Evolutionary conservation across 2,329 filamentous ascomycete genomes (phyloP).

Genomic region (Exophiala calicioides): DNA sequence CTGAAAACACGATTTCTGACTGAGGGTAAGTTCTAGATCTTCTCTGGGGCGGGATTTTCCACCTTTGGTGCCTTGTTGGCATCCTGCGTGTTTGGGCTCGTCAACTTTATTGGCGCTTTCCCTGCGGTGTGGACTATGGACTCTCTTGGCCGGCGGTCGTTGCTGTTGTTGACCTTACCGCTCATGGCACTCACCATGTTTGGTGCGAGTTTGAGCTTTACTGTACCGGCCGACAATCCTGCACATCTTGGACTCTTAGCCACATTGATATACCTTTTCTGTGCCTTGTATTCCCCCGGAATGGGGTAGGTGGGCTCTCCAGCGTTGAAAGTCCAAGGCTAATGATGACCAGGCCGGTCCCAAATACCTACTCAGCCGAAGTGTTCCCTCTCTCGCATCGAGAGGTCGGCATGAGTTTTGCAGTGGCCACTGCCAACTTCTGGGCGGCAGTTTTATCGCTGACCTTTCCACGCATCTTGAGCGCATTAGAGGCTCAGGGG

Average conservation of each 20-base stretch:
- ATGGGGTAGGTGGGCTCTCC: conserved; percentile 51
- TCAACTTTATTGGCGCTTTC: conserved; percentile 67
- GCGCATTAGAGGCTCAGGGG: conserved; percentile 38
- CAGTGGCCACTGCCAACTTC: conserved; percentile 43
- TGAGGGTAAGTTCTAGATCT: conserved; percentile 45
- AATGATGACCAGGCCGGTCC: conserved; percentile 35
- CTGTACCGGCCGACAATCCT: conserved; percentile 35
- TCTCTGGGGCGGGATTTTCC: conserved; percentile 51
- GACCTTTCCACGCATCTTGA: conserved; percentile 42
- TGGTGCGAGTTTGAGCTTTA: conserved; percentile 44
- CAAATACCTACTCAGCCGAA: conserved; percentile 57
- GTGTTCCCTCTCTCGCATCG: conserved; percentile 58
- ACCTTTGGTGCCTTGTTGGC: conserved; percentile 52
- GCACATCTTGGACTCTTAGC: conserved; percentile 32
- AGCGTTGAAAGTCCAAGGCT: background rate
- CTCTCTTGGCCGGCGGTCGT: conserved; percentile 58
- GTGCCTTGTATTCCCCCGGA: conserved; percentile 44
- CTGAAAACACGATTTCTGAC: background rate
- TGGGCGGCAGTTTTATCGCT: conserved; percentile 44
- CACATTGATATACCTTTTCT: conserved; percentile 32
- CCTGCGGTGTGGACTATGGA: conserved; percentile 64
- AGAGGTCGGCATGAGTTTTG: conserved; percentile 47
- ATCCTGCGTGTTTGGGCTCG: conserved; percentile 62
- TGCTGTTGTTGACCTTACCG: conserved; percentile 59
- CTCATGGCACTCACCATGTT: conserved; percentile 52